A percentile compares a stretch with the other conserved stretches of the same genome.
phyloP scores from a whole-genome alignment of 2,329 filamentous ascomycete species.

The Diplocarpon mali region DNA sequence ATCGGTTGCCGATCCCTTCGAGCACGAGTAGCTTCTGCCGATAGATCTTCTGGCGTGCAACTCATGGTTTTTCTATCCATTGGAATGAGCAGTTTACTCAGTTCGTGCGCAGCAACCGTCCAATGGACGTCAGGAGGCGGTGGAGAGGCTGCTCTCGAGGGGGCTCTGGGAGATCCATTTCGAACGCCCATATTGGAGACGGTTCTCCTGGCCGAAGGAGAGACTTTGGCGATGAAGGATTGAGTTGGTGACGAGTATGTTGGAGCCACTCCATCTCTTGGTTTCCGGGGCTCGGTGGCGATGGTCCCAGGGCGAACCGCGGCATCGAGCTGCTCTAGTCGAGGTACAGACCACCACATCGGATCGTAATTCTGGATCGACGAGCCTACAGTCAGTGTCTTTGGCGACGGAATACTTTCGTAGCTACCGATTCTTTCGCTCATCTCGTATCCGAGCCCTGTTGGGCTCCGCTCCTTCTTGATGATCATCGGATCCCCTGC shows the following conservation, averaged over 20 bases:
- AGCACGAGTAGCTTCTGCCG: constrained; percentile 51
- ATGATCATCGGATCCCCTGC: constrained; percentile 36
- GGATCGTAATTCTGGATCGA: constrained; percentile 45
- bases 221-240: constrained; percentile 72
- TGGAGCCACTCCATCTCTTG: constrained; percentile 45
- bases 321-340: constrained; percentile 60
- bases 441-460: constrained; percentile 48
- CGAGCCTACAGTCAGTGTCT: constrained; percentile 10
- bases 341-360: constrained; percentile 57
- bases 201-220: constrained; percentile 53
- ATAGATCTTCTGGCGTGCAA: constrained; percentile 67
- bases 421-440: constrained; percentile 38
- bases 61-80: constrained; percentile 63
- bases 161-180: constrained; percentile 30
- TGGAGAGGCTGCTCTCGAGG: constrained; percentile 43
- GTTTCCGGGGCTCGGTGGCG: constrained; percentile 39
- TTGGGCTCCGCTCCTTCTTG: constrained; percentile 29
- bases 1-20: constrained; percentile 54
- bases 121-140: constrained; percentile 76
- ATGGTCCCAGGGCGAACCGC: constrained; percentile 41
- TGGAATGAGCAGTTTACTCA: constrained; percentile 75
- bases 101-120: constrained; percentile 71
- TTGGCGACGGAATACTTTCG: constrained; percentile 16
- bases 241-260: constrained; percentile 84
- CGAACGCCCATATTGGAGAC: constrained; percentile 41